phyloP scores from a whole-genome alignment of 192 early-diverging fungal species.

The Linnemannia hyalina region DNA sequence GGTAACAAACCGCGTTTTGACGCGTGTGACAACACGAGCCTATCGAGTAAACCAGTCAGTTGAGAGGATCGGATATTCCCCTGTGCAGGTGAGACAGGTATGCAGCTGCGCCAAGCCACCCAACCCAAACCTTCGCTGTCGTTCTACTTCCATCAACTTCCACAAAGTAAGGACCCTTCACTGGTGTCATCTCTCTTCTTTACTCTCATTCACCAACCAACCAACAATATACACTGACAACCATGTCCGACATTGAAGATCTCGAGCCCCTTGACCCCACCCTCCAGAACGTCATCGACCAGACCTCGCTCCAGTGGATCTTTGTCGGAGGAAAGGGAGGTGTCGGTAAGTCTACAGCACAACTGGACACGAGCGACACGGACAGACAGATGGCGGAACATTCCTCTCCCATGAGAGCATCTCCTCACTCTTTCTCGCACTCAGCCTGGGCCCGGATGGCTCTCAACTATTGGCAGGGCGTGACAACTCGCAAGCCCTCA shows the following conservation, averaged over 20 bases:
- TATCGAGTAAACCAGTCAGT: background rate
- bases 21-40: background rate
- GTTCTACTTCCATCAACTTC: background rate
- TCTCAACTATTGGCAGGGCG: background rate
- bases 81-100: background rate
- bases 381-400: background rate
- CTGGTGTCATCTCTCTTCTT: background rate
- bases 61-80: background rate
- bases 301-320: conserved; percentile 96
- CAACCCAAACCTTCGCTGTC: conserved; percentile 6
- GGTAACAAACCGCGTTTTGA: background rate
- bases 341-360: conserved; percentile 79
- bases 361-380: background rate
- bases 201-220: conserved; percentile 6
- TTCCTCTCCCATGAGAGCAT: background rate
- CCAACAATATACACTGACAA: conserved; percentile 5
- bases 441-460: background rate
- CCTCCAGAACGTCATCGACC: conserved; percentile 97
- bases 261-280: conserved; percentile 83
- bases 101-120: conserved; percentile 7
- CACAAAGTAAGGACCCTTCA: background rate
- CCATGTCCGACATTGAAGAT: conserved; percentile 74
- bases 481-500: background rate
- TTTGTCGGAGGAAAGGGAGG: conserved; percentile 99
- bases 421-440: background rate